Conservation (phyloP, 768 basidiomycete species). For the Tricholoma sp. region DNA sequence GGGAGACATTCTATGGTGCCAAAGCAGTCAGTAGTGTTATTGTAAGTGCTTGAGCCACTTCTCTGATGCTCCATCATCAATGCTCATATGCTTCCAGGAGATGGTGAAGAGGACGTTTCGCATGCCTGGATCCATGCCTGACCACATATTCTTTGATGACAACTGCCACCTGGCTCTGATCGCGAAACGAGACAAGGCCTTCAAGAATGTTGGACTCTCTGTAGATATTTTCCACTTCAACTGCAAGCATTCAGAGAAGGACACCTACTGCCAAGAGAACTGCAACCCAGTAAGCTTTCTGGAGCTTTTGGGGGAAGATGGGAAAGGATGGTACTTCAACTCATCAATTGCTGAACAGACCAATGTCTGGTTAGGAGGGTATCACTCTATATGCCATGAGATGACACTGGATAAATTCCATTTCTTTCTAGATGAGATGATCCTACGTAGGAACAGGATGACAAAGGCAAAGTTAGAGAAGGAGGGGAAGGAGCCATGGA, state of each 20-base stretch:
- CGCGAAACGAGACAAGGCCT: slow-evolving; percentile 5
- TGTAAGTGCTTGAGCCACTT: not conserved
- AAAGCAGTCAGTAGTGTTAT: slow-evolving; percentile 12
- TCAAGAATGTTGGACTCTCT: slow-evolving; percentile 17
- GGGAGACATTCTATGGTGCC: slow-evolving; percentile 27
- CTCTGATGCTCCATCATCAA: too few relatives aligned
- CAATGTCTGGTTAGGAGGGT: slow-evolving; percentile 40
- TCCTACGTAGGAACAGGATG: not conserved
- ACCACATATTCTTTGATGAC: slow-evolving; percentile 25
- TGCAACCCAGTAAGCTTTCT: slow-evolving; percentile 30
- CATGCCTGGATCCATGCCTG: not conserved
- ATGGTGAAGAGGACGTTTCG: slow-evolving; percentile 17
- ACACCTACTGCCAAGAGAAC: slow-evolving; percentile 18
- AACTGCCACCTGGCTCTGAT: slow-evolving; percentile 16
- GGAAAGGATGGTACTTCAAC: slow-evolving; percentile 35
- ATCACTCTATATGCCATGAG: slow-evolving; percentile 25
- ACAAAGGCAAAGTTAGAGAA: not conserved
- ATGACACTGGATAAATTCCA: slow-evolving; percentile 25
- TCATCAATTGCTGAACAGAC: slow-evolving; percentile 36
- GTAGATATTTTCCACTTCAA: slow-evolving; percentile 35
- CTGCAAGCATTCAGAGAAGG: slow-evolving; percentile 23
- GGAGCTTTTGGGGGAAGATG: slow-evolving; percentile 24
- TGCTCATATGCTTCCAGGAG: slow-evolving; percentile 6
- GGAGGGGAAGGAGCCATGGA: not conserved
- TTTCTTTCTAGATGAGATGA: slow-evolving; percentile 30